Evolutionary conservation across 139 green algal species (phyloP).

Genomic region (Tetraselmis striata): DNA sequence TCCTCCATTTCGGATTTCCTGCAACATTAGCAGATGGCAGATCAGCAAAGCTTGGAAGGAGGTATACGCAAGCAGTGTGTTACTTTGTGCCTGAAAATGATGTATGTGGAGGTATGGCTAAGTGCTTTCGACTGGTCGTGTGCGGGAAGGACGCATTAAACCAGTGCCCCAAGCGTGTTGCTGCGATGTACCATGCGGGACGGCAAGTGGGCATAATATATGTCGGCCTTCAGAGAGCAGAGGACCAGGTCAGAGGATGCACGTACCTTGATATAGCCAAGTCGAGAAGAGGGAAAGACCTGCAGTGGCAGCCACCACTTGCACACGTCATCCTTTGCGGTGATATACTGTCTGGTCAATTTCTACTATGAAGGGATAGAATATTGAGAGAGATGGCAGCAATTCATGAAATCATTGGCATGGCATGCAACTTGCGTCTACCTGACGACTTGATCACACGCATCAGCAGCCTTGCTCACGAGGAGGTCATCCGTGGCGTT

Average conservation of each 20-base stretch:
- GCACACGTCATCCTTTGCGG: neutral
- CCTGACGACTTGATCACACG: neutral
- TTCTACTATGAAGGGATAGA: too few relatives aligned
- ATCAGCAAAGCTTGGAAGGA: neutral
- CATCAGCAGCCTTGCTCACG: neutral
- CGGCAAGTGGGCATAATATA: too few relatives aligned
- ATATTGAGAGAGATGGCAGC: too few relatives aligned
- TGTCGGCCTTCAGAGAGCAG: too few relatives aligned
- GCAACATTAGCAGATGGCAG: neutral
- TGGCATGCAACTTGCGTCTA: neutral
- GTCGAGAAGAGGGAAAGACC: neutral
- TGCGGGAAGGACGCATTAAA: too few relatives aligned
- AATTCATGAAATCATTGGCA: neutral
- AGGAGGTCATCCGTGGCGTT: neutral
- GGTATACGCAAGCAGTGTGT: neutral
- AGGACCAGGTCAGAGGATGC: too few relatives aligned
- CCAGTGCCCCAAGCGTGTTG: too few relatives aligned
- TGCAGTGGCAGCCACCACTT: neutral
- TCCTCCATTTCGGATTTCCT: neutral
- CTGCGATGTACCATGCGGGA: too few relatives aligned
- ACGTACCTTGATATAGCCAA: neutral
- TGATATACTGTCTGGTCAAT: too few relatives aligned
- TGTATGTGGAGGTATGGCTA: too few relatives aligned
- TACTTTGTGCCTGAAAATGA: too few relatives aligned
- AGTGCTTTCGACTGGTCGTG: too few relatives aligned